phyloP scores from a whole-genome alignment of 129 eudicot species.

The Centaurea solstitialis region DNA sequence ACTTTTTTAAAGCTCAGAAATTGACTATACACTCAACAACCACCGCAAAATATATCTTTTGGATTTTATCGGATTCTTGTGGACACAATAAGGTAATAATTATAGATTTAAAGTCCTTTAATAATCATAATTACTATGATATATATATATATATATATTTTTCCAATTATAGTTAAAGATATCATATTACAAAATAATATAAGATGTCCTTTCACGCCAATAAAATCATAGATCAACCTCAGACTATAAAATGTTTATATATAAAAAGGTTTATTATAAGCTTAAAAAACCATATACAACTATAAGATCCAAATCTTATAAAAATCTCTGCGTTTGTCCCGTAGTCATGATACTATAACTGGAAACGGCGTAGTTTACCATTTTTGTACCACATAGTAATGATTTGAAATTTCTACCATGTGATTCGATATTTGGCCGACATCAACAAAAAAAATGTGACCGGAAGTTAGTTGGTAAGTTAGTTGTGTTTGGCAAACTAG shows the following conservation, averaged over 20 bases:
- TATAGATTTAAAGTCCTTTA: background rate
- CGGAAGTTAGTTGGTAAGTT: too few relatives aligned
- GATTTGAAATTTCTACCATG: background rate
- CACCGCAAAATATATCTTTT: slow-evolving; percentile 4
- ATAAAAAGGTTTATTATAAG: background rate
- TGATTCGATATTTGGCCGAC: background rate
- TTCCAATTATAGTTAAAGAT: background rate
- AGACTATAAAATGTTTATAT: background rate
- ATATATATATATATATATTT: too few relatives aligned
- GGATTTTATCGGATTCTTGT: background rate
- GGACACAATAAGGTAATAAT: background rate
- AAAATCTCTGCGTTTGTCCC: background rate
- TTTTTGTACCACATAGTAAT: background rate
- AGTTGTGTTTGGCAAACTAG: too few relatives aligned
- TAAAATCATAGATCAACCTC: background rate
- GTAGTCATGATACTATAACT: background rate
- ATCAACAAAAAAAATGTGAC: too few relatives aligned
- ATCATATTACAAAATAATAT: background rate
- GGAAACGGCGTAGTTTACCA: background rate
- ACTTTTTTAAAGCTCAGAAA: background rate
- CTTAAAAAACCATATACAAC: background rate
- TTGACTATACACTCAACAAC: slow-evolving; percentile 3
- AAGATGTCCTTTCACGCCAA: background rate
- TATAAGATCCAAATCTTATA: background rate
- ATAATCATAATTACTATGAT: background rate